Percentiles rank a stretch among this genome's conserved stretches.
Conservation (phyloP, 1,139 yeast species). For the Meyerozyma guilliermondii region DNA sequence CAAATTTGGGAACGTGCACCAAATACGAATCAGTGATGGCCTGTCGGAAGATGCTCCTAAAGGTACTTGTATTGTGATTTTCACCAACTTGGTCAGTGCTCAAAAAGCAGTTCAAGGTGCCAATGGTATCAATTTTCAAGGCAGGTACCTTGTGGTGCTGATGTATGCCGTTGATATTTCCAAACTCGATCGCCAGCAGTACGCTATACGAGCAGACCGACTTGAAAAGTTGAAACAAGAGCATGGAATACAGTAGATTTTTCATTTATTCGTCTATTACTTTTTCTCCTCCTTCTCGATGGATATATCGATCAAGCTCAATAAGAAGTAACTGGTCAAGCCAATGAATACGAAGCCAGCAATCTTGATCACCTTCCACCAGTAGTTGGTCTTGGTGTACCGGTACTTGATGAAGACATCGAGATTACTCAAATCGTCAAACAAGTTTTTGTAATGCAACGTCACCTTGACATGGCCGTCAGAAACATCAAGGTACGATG, state of each 20-base stretch:
- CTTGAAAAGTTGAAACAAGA: conserved; percentile 15
- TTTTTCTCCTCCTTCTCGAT: conserved; percentile 16
- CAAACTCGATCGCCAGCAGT: conserved; percentile 19
- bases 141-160: conserved; percentile 53
- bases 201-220: conserved; percentile 15
- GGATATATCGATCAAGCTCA: conserved; percentile 36
- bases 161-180: conserved; percentile 39
- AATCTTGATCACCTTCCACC: conserved; percentile 63
- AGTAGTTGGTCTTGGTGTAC: conserved; percentile 48
- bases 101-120: conserved; percentile 46
- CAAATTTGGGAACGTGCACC: conserved; percentile 52
- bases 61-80: conserved; percentile 59
- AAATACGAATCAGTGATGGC: conserved; percentile 47
- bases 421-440: conserved; percentile 62
- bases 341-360: conserved; percentile 62
- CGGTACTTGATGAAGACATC: conserved; percentile 60
- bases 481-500: conserved; percentile 70
- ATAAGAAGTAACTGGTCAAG: conserved; percentile 51
- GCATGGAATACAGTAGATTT: conserved; percentile 9
- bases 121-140: conserved; percentile 58
- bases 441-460: conserved; percentile 54
- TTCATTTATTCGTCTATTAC: conserved; percentile 2
- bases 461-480: conserved; percentile 80
- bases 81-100: conserved; percentile 45
- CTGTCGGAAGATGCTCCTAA: conserved; percentile 24